Percentiles rank a stretch among this genome's conserved stretches.
phyloP scores from a whole-genome alignment of 805 yeast genomes.

The Suhomyces prunicola region DNA sequence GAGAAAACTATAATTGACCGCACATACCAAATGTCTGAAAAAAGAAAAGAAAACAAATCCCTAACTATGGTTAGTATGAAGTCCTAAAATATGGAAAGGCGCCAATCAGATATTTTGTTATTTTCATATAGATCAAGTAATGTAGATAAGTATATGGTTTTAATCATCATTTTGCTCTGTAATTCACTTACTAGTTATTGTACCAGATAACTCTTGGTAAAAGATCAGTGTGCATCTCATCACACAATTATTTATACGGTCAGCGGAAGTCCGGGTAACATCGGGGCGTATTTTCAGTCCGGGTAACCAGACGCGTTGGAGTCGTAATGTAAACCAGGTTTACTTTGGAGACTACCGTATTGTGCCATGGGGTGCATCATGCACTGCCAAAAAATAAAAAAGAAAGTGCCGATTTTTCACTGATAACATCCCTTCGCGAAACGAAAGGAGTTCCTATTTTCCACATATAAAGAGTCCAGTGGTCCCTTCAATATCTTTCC shows the following conservation, averaged over 20 bases:
- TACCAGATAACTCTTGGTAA: not conserved
- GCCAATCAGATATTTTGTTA: constrained; percentile 1
- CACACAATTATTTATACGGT: not conserved
- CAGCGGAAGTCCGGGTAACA: not conserved
- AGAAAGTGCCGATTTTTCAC: not conserved
- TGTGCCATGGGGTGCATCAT: not conserved
- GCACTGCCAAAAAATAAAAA: not conserved
- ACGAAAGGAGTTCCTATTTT: not conserved
- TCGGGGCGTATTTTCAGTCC: not conserved
- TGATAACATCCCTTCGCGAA: not conserved
- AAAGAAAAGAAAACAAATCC: not conserved
- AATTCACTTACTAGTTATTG: not conserved
- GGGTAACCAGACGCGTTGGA: not conserved
- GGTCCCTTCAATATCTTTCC: not conserved
- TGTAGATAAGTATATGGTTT: constrained; percentile 14
- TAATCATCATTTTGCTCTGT: constrained; percentile 1
- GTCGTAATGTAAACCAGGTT: not conserved
- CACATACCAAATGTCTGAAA: not conserved
- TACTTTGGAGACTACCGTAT: not conserved
- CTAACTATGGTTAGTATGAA: not conserved
- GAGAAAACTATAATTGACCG: not conserved
- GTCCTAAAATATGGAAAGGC: not conserved
- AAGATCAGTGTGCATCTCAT: not conserved
- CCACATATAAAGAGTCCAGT: not conserved
- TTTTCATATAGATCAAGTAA: constrained; percentile 13